Conservation (phyloP, 2,329 filamentous ascomycete species). For the Stylonectria norvegica region DNA sequence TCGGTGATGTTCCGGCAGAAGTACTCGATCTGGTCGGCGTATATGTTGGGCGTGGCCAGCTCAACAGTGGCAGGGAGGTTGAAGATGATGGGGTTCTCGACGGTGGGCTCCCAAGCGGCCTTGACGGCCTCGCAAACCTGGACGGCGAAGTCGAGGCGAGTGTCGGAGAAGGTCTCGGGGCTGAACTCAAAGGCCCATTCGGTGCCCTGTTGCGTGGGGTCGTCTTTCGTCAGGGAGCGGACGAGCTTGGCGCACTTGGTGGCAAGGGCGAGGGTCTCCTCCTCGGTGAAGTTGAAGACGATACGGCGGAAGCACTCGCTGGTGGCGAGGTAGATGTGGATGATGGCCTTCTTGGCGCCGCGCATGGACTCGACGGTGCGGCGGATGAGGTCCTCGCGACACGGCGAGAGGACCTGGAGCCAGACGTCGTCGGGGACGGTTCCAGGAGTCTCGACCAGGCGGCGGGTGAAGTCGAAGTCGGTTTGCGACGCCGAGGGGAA, state of each 20-base stretch:
- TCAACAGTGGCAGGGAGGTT: slow-evolving; percentile 96
- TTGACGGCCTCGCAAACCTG: slow-evolving; percentile 90
- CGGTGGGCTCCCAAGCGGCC: slow-evolving; percentile 81
- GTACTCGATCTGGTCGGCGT: slow-evolving; percentile 94
- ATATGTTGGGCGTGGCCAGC: slow-evolving; percentile 90
- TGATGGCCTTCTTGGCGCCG: slow-evolving; percentile 87
- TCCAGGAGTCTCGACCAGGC: slow-evolving; percentile 61
- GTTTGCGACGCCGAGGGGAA: slow-evolving; percentile 93
- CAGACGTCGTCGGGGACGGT: slow-evolving; percentile 65
- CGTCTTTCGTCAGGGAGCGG: slow-evolving; percentile 82
- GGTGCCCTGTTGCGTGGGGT: slow-evolving; percentile 54
- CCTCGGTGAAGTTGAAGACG: slow-evolving; percentile 82
- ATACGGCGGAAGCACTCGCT: slow-evolving; percentile 92
- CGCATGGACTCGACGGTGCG: slow-evolving; percentile 84
- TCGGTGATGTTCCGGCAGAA: slow-evolving; percentile 85
- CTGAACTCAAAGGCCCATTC: slow-evolving; percentile 80
- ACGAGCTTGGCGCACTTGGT: slow-evolving; percentile 84
- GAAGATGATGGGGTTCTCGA: slow-evolving; percentile 84
- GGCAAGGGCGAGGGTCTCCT: slow-evolving; percentile 77
- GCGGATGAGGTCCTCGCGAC: slow-evolving; percentile 84
- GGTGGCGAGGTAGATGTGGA: slow-evolving; percentile 95
- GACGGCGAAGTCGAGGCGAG: slow-evolving; percentile 76
- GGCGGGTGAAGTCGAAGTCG: slow-evolving; percentile 92
- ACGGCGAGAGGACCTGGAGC: slow-evolving; percentile 89
- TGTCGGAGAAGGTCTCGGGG: slow-evolving; percentile 88